Evolutionary conservation across 2,329 filamentous ascomycete species (phyloP), one percentile per base, ranked within the genome.

Genomic region (Aspergillus ibericus): DNA sequence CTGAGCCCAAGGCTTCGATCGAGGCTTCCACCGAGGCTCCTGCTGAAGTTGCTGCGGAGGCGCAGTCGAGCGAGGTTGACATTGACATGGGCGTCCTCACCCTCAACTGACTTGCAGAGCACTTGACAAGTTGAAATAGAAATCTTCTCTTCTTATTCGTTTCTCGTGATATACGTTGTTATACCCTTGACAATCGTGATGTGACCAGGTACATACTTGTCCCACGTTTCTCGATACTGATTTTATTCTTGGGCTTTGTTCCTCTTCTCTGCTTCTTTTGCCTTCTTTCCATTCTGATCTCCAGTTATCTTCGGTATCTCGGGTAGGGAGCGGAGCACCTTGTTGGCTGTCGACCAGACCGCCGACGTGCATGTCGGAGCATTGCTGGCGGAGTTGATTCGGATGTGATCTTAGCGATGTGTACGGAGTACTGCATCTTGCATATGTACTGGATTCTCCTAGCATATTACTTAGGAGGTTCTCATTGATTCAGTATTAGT

Each of bases 41-140:
- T 29, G 40, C 46, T 13, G 58, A 64, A 29, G 46, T 87, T 85
- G 15, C 81, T 16, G 20, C 61, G 18, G 61, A 65, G 42, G 25
- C 47, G 22, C 64, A 66, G 47, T 48, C 63, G 13, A 56, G 62
- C 53, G 63, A 64, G 7, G 61, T 65, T 50, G 69, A 67, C n/a
- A 60, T 68, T 59, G 68, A 71, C 47, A 64, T 70, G 53, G 63
- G 60, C 49, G 67, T 60, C 34, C 55, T 71, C 47, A 58, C 66
- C 22, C 58, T 70, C 48, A 66, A 64, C 56, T 72, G 61, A 58
- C 4, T 29, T 32, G 51, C 49, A 47, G 20, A 27, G n/a, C 18
- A 25, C 13, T 27, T 57, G 52, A 52, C 15, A 51, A 50, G 25
- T 38, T 54, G 15, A 48, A 52, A 55, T 61, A 55, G 25, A 27